A percentile compares a stretch with the other conserved stretches of the same genome.
Evolutionary conservation across 2,329 filamentous ascomycete genomes (phyloP).

Genomic region (Colletotrichum sansevieriae): DNA sequence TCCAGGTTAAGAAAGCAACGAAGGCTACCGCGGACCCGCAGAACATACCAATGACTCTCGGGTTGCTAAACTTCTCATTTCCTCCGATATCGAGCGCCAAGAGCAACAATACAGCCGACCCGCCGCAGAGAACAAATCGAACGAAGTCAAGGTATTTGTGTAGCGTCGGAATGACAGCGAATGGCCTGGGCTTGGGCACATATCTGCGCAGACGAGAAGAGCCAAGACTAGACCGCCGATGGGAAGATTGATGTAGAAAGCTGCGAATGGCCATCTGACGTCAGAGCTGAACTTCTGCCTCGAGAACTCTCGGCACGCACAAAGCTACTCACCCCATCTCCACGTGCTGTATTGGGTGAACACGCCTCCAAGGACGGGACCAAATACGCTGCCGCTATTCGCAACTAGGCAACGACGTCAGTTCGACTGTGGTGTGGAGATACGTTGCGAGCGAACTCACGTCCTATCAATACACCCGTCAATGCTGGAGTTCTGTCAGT

Average conservation of each 20-base stretch:
- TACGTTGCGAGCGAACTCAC: background rate
- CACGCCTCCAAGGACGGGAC: conserved; percentile 58
- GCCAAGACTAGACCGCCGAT: conserved; percentile 52
- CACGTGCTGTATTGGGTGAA: conserved; percentile 54
- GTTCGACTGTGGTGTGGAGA: background rate
- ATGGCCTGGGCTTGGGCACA: conserved; percentile 45
- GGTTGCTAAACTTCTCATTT: conserved; percentile 46
- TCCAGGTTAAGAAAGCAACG: conserved; percentile 44
- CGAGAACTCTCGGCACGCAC: background rate
- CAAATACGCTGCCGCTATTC: conserved; percentile 58
- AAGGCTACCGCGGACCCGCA: conserved; percentile 42
- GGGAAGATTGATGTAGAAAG: conserved; percentile 56
- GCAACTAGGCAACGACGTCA: conserved; percentile 44
- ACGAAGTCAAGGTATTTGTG: conserved; percentile 53
- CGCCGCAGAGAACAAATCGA: conserved; percentile 46
- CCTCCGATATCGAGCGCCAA: conserved; percentile 52
- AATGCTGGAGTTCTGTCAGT: background rate
- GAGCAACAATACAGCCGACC: conserved; percentile 49
- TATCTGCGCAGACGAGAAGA: conserved; percentile 49
- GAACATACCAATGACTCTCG: conserved; percentile 45
- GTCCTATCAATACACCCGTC: conserved; percentile 15
- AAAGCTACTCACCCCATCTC: conserved; percentile 55
- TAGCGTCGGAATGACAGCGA: conserved; percentile 48
- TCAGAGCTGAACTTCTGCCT: background rate
- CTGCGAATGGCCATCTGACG: conserved; percentile 38